Percentiles rank a stretch among this genome's conserved stretches.
These are phyloP conservation scores for Harringtonia aguacate DNA, from an alignment of 2,329 filamentous ascomycete genomes.

Conservation along the genomic window DNA sequence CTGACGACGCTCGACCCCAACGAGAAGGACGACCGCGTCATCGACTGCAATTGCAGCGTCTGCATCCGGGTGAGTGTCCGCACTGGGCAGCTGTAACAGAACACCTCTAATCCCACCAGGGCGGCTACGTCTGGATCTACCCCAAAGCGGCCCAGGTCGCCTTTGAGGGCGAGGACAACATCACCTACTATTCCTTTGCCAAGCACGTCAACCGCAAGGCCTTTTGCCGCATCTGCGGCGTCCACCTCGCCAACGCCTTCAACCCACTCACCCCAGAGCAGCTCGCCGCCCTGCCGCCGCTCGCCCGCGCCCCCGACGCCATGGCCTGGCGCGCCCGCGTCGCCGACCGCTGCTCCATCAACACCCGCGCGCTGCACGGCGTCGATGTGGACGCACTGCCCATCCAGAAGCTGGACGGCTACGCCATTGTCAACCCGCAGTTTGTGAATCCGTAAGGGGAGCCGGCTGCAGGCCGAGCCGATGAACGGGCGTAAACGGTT, in stretches of 20 bases:
- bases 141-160: constrained; percentile 26
- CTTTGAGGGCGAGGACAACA: constrained; percentile 29
- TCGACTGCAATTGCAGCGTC: constrained; percentile 41
- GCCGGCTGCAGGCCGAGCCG: background rate
- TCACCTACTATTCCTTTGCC: constrained; percentile 27
- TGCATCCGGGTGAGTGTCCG: constrained; percentile 27
- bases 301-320: constrained; percentile 1
- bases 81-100: no score
- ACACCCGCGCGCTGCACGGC: constrained; percentile 26
- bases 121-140: constrained; percentile 35
- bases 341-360: constrained; percentile 20
- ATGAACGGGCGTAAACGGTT: no score
- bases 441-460: constrained; percentile 30
- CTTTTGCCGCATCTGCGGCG: constrained; percentile 39
- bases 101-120: constrained; percentile 20
- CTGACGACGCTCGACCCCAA: constrained; percentile 20
- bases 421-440: constrained; percentile 15
- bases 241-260: constrained; percentile 25
- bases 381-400: constrained; percentile 19
- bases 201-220: constrained; percentile 23
- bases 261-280: constrained; percentile 23
- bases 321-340: constrained; percentile 9
- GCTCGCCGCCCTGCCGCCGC: constrained; percentile 21
- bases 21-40: constrained; percentile 11
- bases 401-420: constrained; percentile 16